Evolutionary conservation across 108 stramenopile species (phyloP), one percentile per base, ranked within the genome.

Genomic region (Conticribra weissflogii): DNA sequence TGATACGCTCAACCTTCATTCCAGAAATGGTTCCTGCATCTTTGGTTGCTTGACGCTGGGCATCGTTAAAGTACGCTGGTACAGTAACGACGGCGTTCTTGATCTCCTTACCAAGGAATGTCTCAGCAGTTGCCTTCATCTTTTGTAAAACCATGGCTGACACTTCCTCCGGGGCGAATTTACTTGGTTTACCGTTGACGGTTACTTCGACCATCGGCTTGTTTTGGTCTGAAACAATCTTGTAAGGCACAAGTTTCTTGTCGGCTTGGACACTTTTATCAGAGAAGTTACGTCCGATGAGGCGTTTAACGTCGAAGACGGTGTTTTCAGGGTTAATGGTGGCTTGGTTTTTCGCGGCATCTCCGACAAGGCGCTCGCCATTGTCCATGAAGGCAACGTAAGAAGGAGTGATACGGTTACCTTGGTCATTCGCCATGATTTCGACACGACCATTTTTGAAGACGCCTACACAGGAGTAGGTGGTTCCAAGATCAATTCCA

Each of bases 331-430:
- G 97, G 85, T 98, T 98, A 71, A 93, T 88, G 30, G 97, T 95
- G 70, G 97, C 97, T 87, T 98, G 96, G 74, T 98, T 97, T 93
- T 97, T 97, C 59, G 98, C 98, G 51, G 98, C 95, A 73, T 98
- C 97, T 47, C 98, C 98, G 32, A 98, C 96, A 63, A 99, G 88
- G 67, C 97, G 95, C 55, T 95, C 94, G 23, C 92, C 91, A 83
- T 83, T 84, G 69, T 84, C 85, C 81, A 83, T 74, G 83, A 98
- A 99, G 61, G 97, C 96, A 46, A 99, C 97, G 77, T 98, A 99
- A 27, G 93, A 95, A 61, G 98, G 98, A 34, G 98, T 99, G 89
- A 97, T 99, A 69, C 98, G 96, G 88, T 98, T 97, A 64, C 98
- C 98, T 86, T 97, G 96, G 79, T 98, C 97, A 83, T 97, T 97